phyloP scores from a whole-genome alignment of 2,329 filamentous ascomycete species.

The Lanzia echinophila region DNA sequence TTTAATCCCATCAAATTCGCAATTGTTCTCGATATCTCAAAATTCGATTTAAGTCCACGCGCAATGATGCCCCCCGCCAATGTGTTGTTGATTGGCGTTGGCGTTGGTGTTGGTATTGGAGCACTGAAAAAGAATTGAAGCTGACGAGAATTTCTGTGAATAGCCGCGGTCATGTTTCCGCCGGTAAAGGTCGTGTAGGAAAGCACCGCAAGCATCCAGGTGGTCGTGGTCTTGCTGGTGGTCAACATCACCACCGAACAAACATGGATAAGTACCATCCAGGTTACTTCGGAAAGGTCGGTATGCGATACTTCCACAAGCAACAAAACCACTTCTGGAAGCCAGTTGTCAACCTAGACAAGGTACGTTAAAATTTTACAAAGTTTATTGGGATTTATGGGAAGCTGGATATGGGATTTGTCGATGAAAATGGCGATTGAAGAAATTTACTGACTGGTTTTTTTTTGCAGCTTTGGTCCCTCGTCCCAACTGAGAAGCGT shows the following conservation, averaged over 20 bases:
- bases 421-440: neutral
- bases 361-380: slow-evolving; percentile 51
- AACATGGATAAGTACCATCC: slow-evolving; percentile 92
- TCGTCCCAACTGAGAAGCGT: slow-evolving; percentile 87
- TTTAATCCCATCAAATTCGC: slow-evolving; percentile 2
- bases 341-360: slow-evolving; percentile 97
- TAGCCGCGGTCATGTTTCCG: slow-evolving; percentile 95
- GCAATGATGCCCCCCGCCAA: neutral
- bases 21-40: slow-evolving; percentile 2
- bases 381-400: neutral
- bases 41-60: slow-evolving; percentile 4
- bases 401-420: neutral
- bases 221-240: slow-evolving; percentile 89
- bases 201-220: slow-evolving; percentile 93
- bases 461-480: slow-evolving; percentile 72
- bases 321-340: slow-evolving; percentile 96
- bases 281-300: slow-evolving; percentile 98
- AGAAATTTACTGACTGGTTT: slow-evolving; percentile 1
- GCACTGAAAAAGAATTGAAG: slow-evolving; percentile 6
- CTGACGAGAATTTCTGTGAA: slow-evolving; percentile 28
- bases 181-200: slow-evolving; percentile 96
- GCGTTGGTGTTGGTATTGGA: neutral
- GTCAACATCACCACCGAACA: slow-evolving; percentile 96
- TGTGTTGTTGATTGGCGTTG: neutral
- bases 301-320: slow-evolving; percentile 97